Conservation (phyloP, 768 basidiomycete genomes). For the Strobilomyces dryophilus region DNA sequence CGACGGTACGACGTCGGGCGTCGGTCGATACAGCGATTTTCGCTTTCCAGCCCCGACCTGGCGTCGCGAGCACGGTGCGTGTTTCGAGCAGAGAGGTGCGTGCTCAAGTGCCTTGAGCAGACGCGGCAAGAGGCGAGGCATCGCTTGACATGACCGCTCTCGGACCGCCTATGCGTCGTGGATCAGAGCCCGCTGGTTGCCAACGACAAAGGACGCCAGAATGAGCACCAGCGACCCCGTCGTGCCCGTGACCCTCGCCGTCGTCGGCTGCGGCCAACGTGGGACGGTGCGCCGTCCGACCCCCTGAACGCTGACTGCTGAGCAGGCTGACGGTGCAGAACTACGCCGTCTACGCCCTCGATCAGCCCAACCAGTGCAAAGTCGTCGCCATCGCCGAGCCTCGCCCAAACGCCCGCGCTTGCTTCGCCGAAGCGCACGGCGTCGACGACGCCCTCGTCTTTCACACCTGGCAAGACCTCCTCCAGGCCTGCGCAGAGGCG, state of each 20-base stretch:
- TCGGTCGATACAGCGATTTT: constrained; percentile 35
- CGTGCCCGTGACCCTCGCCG: constrained; percentile 61
- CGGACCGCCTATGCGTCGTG: constrained; percentile 2
- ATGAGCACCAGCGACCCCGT: constrained; percentile 13
- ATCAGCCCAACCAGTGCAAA: constrained; percentile 59
- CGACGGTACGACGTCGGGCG: constrained; percentile 36
- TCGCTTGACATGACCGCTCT: constrained; percentile 23
- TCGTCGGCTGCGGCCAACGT: constrained; percentile 82
- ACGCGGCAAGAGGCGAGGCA: constrained; percentile 73
- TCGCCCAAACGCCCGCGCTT: constrained; percentile 55
- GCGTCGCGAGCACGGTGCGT: constrained; percentile 7
- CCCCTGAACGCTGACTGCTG: not conserved
- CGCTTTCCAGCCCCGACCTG: constrained; percentile 16
- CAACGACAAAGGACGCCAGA: constrained; percentile 15
- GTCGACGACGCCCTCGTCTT: constrained; percentile 72
- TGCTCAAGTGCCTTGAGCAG: constrained; percentile 43
- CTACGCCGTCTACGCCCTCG: constrained; percentile 62
- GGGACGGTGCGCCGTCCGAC: constrained; percentile 52
- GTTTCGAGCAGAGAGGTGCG: constrained; percentile 16
- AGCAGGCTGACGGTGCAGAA: constrained; percentile 33
- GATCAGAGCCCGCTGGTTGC: constrained; percentile 33
- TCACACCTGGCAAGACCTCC: constrained; percentile 65
- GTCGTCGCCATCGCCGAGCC: constrained; percentile 87
- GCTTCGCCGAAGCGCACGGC: constrained; percentile 52
- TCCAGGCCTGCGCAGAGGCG: constrained; percentile 61